Base-by-base conservation (phyloP, 257 asterid species). In the Mentha longifolia region DNA sequence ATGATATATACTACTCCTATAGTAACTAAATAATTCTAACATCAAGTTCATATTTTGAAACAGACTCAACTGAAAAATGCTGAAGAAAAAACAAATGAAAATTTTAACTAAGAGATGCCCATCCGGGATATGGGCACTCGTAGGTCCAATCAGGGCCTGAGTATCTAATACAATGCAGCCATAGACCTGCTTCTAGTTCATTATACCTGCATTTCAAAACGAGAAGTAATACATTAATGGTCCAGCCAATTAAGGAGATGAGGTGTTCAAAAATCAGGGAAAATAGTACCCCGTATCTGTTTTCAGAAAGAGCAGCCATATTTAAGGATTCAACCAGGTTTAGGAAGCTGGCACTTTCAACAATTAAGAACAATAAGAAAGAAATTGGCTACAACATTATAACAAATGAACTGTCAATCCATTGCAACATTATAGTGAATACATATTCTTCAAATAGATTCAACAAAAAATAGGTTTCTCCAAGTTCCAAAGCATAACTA, bases 141-240 rank as follows among this genome's bases (percentile, higher is more conserved):
- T 82, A 82, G 15, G 74, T 76, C 99, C 98, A 95, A 76, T 61
- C 86, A 20, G 96, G 89, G 55, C 96, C 99, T 6, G 94, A 82
- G 74, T 95, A 95, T 84, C 78, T 76, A 61, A 88, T 82, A 72
- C 86, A 95, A 67, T 95, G 98, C 78, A 95, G 85, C 97, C 97
- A 95, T 50, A 95, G 79, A 61, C 98, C 98, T 71, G 81, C 91
- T 82, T 95, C 96, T 43, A 67, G 68, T 51, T 85, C 92, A 71
- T 84, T 90, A 47, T 95, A 95, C 76, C 99, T 94, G 97, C 81
- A 86, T 73, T n/a, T 49, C 35, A 28, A 31, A 72, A 71, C 19
- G 19, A 67, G 16, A 14, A 50, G 15, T 49, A 52, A 64, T 63
- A 47, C 59, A 56, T 13, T 30, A 56, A 9, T 45, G 57, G 64